Evolutionary conservation across 257 asterid species (phyloP).

Genomic region (Solanum medicagineum): DNA sequence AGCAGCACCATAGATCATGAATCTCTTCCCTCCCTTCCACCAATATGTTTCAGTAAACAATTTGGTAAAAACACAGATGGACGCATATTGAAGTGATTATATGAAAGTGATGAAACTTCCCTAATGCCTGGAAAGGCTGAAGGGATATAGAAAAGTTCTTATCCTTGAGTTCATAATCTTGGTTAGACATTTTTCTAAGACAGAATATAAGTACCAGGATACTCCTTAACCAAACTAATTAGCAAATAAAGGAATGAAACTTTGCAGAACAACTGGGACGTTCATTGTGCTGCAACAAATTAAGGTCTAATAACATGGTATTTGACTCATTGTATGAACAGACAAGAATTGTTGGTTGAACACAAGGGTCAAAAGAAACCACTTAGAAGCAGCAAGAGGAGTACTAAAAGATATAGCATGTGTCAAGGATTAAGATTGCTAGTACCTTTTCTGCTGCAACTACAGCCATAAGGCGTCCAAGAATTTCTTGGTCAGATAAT

Average conservation of each 20-base stretch:
- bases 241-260: neutral
- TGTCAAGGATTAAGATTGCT: neutral
- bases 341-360: neutral
- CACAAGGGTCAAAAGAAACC: neutral
- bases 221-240: neutral
- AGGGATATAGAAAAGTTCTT: neutral
- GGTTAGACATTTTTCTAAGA: neutral
- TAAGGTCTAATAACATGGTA: neutral
- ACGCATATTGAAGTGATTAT: neutral
- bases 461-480: slow-evolving; percentile 86
- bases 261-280: neutral
- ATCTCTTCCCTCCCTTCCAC: neutral
- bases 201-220: neutral
- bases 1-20: neutral
- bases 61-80: neutral
- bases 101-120: neutral
- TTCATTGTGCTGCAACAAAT: neutral
- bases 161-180: neutral
- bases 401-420: neutral
- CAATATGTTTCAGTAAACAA: neutral
- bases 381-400: neutral
- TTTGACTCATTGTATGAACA: neutral
- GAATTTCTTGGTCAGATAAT: slow-evolving; percentile 93
- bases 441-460: slow-evolving; percentile 87
- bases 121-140: neutral